phyloP scores from a whole-genome alignment of 345 rosid genomes.

The Carallia pectinifolia region DNA sequence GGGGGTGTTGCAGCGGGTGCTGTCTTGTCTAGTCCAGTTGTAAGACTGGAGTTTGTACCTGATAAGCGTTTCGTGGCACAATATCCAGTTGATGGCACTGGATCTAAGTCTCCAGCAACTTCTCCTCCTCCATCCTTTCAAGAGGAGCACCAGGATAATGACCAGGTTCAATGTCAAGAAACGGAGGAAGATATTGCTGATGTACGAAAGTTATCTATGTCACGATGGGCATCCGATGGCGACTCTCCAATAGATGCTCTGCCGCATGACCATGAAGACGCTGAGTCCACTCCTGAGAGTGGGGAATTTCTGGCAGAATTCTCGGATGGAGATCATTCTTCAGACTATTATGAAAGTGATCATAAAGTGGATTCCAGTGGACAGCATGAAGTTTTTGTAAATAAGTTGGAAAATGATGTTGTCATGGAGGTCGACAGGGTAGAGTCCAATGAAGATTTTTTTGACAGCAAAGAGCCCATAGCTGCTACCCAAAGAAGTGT shows the following conservation, averaged over 20 bases:
- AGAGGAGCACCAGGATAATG: slow-evolving; percentile 24
- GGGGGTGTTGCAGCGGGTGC: slow-evolving; percentile 18
- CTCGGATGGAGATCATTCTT: slow-evolving; percentile 28
- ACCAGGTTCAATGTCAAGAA: slow-evolving; percentile 27
- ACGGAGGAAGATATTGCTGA: slow-evolving; percentile 43
- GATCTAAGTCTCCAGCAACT: slow-evolving; percentile 8
- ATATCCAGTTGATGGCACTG: neutral
- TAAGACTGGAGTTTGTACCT: slow-evolving; percentile 17
- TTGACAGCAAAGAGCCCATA: slow-evolving; percentile 30
- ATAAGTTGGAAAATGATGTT: slow-evolving; percentile 28
- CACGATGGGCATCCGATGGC: slow-evolving; percentile 66
- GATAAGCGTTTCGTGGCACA: slow-evolving; percentile 16
- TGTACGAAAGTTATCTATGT: slow-evolving; percentile 41
- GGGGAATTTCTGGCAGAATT: slow-evolving; percentile 41
- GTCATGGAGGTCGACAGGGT: slow-evolving; percentile 27
- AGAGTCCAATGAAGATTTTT: slow-evolving; percentile 4
- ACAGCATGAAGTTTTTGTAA: slow-evolving; percentile 26
- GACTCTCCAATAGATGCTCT: slow-evolving; percentile 27
- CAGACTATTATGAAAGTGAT: slow-evolving; percentile 34
- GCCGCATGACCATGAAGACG: slow-evolving; percentile 25
- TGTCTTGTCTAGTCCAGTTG: slow-evolving; percentile 3
- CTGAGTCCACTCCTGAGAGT: slow-evolving; percentile 42
- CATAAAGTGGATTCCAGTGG: neutral
- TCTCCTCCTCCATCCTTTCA: slow-evolving; percentile 14
- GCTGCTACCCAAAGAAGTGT: slow-evolving; percentile 29